Evolutionary conservation across 2,329 filamentous ascomycete species (phyloP), one percentile per base, ranked within the genome.

Genomic region (Didymella sp.): DNA sequence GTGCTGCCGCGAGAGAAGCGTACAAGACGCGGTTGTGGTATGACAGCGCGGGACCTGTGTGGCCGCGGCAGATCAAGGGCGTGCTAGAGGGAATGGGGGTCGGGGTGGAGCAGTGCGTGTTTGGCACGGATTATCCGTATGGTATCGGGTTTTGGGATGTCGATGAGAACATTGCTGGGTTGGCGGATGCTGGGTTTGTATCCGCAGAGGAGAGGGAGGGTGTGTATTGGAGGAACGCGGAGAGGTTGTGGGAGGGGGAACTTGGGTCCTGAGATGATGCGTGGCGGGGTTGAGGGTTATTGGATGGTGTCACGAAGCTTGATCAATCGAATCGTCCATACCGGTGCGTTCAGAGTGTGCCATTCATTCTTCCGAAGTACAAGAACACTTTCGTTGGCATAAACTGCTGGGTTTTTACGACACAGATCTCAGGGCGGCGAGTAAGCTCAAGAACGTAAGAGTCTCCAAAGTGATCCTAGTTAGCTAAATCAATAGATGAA

Each of bases 61-160:
- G 68, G 61, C 74, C 73, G 3, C 63, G 66, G 6, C 75, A 77
- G 61, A 63, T 76, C 30, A 68, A 72, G 49, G 75, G 74, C 0
- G 49, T 77, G 48, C 63, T 71, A 2, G 73, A 70, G 9, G 70
- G 75, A 6, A 58, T 70, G 19, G 69, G 67, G 1, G 41, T 68
- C 12, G 69, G 69, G 0, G 25, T 66, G 0, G 63, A 58, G 12
- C 73, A 75, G 56, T 57, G 76, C 28, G 67, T 76, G 15, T 77
- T 76, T 63, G 75, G 74, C 0, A 76, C 75, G 47, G 74, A 76
- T 49, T 75, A 73, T 55, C 72, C 73, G 21, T 75, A 75, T 53
- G 73, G 73, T 0, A 75, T 75, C n/a, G 70, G 73, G 3, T 74
- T 74, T 48, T 75, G 73, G 72, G 66, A 75, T 58, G 71, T 73